phyloP scores from a whole-genome alignment of 306 rosid species.

The Canavalia ensiformis region DNA sequence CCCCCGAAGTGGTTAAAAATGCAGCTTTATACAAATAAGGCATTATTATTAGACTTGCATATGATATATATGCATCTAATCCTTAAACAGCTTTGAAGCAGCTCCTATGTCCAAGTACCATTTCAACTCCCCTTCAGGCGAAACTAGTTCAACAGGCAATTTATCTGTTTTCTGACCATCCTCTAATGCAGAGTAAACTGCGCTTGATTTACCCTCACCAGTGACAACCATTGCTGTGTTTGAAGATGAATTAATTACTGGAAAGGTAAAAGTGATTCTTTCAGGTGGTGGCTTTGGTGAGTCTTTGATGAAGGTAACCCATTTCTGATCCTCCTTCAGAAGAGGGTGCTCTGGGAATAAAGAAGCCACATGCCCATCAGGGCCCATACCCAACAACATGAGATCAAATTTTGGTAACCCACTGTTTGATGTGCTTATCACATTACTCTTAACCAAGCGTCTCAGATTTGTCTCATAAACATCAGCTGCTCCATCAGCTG shows the following conservation, averaged over 20 bases:
- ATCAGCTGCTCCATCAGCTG: conserved; percentile 86
- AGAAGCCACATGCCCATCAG: conserved; percentile 90
- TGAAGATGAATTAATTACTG: conserved; percentile 77
- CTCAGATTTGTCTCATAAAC: conserved; percentile 74
- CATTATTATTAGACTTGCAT: background rate
- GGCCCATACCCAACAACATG: conserved; percentile 83
- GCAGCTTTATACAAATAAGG: no score
- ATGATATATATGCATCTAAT: conserved; percentile 24
- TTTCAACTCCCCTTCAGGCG: conserved; percentile 70
- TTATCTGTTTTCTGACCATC: conserved; percentile 48
- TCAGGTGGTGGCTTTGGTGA: conserved; percentile 85
- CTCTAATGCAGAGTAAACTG: conserved; percentile 64
- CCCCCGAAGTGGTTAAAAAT: background rate
- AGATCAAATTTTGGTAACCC: conserved; percentile 87
- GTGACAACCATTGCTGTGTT: conserved; percentile 73
- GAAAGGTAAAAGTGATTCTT: conserved; percentile 79
- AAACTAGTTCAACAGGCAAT: conserved; percentile 70
- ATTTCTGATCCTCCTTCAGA: conserved; percentile 63
- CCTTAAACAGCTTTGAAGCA: conserved; percentile 71
- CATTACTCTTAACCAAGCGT: conserved; percentile 55
- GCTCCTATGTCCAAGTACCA: conserved; percentile 88
- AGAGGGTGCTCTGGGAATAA: conserved; percentile 78
- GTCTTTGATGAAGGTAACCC: conserved; percentile 75
- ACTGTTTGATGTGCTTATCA: conserved; percentile 56
- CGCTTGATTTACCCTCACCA: conserved; percentile 69